A percentile compares a stretch with the other conserved stretches of the same genome.
Evolutionary conservation across 2,329 filamentous ascomycete genomes (phyloP).

Genomic region (Biscogniauxia mediterranea): DNA sequence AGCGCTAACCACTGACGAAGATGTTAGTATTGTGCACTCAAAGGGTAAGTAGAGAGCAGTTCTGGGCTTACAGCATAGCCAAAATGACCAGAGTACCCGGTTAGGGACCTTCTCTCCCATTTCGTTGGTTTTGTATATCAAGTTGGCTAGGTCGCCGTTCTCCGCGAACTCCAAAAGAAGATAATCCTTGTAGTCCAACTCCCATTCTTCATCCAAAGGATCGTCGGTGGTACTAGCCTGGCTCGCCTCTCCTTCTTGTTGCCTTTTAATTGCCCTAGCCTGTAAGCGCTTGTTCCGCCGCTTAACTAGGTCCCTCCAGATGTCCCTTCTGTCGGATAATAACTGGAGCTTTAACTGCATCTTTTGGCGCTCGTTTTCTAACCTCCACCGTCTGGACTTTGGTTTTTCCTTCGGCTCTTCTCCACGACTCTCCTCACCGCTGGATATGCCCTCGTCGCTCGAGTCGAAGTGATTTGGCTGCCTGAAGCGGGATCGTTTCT

Average conservation of each 20-base stretch:
- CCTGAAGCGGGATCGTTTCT: not conserved
- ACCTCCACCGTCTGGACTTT: not conserved
- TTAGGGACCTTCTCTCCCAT: not conserved
- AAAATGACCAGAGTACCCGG: slow-evolving; percentile 24
- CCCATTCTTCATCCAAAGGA: not conserved
- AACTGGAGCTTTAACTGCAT: too few relatives aligned
- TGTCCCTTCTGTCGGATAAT: too few relatives aligned
- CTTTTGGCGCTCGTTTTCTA: not conserved
- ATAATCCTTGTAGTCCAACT: not conserved
- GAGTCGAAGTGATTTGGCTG: not conserved
- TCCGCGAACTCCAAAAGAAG: not conserved
- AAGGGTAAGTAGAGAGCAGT: not conserved
- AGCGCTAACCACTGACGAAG: slow-evolving; percentile 18
- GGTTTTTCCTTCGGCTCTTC: not conserved
- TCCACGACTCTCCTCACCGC: not conserved
- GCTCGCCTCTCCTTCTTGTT: not conserved
- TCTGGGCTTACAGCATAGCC: slow-evolving; percentile 22
- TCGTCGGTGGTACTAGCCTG: not conserved
- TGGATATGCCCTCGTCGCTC: not conserved
- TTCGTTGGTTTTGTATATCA: not conserved
- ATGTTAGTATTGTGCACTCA: not conserved
- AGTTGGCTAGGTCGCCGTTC: not conserved
- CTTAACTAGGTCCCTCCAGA: too few relatives aligned
- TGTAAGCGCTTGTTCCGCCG: not conserved
- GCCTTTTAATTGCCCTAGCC: not conserved